Conservation (phyloP, 768 basidiomycete genomes). For the Kwoniella dendrophila region DNA sequence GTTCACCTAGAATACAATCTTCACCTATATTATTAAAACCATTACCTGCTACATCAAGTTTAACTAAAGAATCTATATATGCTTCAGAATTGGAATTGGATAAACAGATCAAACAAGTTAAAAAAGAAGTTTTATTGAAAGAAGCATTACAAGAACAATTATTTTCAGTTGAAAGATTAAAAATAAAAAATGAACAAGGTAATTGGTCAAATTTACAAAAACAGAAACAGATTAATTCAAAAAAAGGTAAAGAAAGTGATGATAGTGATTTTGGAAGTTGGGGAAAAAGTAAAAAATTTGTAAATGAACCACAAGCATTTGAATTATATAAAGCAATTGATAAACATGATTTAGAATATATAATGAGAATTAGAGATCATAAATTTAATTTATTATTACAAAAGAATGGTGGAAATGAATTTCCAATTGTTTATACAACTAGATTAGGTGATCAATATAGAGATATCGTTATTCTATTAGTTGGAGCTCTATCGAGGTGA, state of each 20-base stretch:
- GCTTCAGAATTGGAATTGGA: constrained; percentile 48
- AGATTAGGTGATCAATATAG: constrained; percentile 55
- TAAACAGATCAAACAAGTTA: constrained; percentile 35
- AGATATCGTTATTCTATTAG: constrained; percentile 80
- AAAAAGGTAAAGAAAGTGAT: constrained; percentile 11
- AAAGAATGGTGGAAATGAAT: constrained; percentile 79
- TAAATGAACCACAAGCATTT: constrained; percentile 60
- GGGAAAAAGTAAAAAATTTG: constrained; percentile 32
- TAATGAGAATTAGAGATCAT: constrained; percentile 53
- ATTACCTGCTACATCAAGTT: constrained; percentile 32
- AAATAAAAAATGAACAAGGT: constrained; percentile 22
- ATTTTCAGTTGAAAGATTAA: constrained; percentile 34
- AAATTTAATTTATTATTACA: constrained; percentile 68
- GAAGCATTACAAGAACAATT: constrained; percentile 52
- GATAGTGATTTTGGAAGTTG: not conserved
- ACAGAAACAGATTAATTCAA: not conserved
- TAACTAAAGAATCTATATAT: constrained; percentile 35
- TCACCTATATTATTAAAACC: constrained; percentile 46
- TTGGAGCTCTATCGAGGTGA: constrained; percentile 82
- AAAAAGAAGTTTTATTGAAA: constrained; percentile 42
- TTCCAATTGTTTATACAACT: constrained; percentile 88
- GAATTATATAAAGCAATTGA: constrained; percentile 85
- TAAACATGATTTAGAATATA: constrained; percentile 70
- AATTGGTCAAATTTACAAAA: constrained; percentile 13
- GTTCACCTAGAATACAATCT: constrained; percentile 30